These are phyloP conservation scores for Lactifluus echinatus DNA, from an alignment of 768 basidiomycete genomes.

Conservation along the genomic window DNA sequence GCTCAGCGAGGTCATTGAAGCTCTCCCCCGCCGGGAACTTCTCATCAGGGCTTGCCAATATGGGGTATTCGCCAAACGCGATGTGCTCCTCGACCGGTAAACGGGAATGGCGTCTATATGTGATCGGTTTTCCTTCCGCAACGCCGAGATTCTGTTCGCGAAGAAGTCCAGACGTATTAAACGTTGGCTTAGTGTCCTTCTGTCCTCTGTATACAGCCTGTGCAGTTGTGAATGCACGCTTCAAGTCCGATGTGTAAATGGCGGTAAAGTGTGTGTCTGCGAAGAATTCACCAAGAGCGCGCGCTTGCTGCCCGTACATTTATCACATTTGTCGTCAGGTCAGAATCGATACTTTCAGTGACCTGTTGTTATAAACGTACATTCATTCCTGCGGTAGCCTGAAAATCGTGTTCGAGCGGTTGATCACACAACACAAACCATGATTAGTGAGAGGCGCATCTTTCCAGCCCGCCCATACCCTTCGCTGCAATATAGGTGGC, in stretches of 20 bases:
- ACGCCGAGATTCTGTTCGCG: conserved; percentile 64
- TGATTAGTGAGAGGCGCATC: conserved; percentile 70
- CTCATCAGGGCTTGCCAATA: conserved; percentile 34
- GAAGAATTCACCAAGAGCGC: conserved; percentile 46
- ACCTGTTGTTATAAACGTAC: conserved; percentile 16
- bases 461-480: conserved; percentile 67
- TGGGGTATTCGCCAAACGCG: conserved; percentile 45
- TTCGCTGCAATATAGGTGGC: conserved; percentile 23
- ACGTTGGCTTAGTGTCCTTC: conserved; percentile 35
- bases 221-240: conserved; percentile 57
- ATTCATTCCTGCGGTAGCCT: conserved; percentile 26
- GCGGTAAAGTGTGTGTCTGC: conserved; percentile 38
- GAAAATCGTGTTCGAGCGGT: background rate
- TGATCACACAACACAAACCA: conserved; percentile 35
- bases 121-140: conserved; percentile 56
- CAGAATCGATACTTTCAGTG: background rate
- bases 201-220: conserved; percentile 45
- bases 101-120: conserved; percentile 21
- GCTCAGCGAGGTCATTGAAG: conserved; percentile 46
- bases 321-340: background rate
- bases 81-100: conserved; percentile 37
- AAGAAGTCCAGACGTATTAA: conserved; percentile 42
- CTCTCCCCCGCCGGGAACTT: conserved; percentile 70
- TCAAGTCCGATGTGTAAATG: conserved; percentile 59
- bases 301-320: conserved; percentile 24